phyloP scores from a whole-genome alignment of 805 yeast genomes.

The Starmerella roubikii region DNA sequence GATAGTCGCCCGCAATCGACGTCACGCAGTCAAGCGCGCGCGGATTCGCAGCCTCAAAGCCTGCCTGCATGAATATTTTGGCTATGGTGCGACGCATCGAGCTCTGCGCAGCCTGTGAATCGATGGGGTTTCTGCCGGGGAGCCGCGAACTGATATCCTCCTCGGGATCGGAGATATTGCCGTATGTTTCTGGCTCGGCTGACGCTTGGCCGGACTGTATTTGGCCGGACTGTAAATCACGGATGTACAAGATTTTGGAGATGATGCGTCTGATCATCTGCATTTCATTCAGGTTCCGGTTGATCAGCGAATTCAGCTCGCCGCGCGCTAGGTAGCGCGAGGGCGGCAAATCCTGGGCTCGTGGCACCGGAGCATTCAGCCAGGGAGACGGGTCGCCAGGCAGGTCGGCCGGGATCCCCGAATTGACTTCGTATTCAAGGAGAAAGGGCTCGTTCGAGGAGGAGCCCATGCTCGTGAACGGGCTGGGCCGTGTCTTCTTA shows the following conservation, averaged over 20 bases:
- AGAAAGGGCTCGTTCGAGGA: constrained; percentile 27
- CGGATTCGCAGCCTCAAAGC: constrained; percentile 74
- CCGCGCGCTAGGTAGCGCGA: constrained; percentile 24
- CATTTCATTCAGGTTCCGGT: constrained; percentile 58
- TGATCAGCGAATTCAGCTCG: constrained; percentile 50
- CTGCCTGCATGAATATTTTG: constrained; percentile 77
- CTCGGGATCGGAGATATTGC: constrained; percentile 46
- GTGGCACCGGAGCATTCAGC: constrained; percentile 15
- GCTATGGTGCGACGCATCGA: constrained; percentile 58
- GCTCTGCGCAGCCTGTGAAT: constrained; percentile 47
- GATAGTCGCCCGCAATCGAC: constrained; percentile 68
- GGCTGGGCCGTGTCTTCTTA: background rate
- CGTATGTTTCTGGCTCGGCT: constrained; percentile 8
- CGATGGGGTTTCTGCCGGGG: constrained; percentile 49
- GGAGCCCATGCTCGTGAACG: constrained; percentile 1
- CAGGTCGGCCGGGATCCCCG: constrained; percentile 59
- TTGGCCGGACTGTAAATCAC: constrained; percentile 61
- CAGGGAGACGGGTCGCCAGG: constrained; percentile 16
- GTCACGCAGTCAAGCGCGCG: constrained; percentile 67
- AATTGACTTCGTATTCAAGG: constrained; percentile 71
- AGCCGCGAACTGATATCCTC: constrained; percentile 73
- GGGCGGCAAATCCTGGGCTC: constrained; percentile 32
- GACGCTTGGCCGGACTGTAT: background rate
- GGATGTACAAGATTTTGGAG: constrained; percentile 71
- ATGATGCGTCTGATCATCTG: constrained; percentile 82